Evolutionary conservation across 331 rosid species (phyloP).

Genomic region (Dryas integrifolia): DNA sequence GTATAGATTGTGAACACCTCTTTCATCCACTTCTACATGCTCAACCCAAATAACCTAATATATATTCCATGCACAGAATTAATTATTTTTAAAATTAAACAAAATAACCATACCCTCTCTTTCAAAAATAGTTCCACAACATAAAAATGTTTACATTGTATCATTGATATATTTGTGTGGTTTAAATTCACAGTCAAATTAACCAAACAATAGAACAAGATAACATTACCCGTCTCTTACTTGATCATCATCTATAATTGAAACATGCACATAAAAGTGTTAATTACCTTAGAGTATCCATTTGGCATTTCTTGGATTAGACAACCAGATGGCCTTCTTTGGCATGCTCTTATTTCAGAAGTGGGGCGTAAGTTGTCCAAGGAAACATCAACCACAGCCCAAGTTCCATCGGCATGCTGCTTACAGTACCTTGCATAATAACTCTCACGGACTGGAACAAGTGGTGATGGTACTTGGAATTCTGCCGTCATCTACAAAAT

Average conservation of each 20-base stretch:
- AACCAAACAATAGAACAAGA: too few species aligned
- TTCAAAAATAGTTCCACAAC: too few species aligned
- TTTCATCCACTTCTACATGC: conserved; percentile 86
- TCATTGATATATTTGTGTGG: too few species aligned
- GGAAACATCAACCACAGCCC: conserved; percentile 98
- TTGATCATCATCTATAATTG: too few species aligned
- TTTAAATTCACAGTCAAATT: too few species aligned
- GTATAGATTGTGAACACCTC: conserved; percentile 87
- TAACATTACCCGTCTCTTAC: too few species aligned
- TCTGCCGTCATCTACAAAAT: conserved; percentile 80
- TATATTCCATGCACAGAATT: not conserved
- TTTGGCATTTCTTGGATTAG: conserved; percentile 97
- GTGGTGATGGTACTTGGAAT: conserved; percentile 88
- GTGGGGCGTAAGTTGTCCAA: conserved; percentile 72
- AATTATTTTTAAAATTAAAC: not conserved
- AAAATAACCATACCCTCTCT: not conserved
- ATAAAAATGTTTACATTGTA: too few species aligned
- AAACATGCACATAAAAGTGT: too few species aligned
- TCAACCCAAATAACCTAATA: conserved; percentile 89
- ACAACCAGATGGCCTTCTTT: conserved; percentile 96
- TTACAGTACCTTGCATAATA: conserved; percentile 89
- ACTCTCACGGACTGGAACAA: conserved; percentile 92
- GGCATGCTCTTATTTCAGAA: conserved; percentile 49
- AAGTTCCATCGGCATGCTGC: conserved; percentile 73
- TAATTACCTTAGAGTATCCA: conserved; percentile 78